phyloP scores from a whole-genome alignment of 306 rosid genomes.

The Benincasa hispida region DNA sequence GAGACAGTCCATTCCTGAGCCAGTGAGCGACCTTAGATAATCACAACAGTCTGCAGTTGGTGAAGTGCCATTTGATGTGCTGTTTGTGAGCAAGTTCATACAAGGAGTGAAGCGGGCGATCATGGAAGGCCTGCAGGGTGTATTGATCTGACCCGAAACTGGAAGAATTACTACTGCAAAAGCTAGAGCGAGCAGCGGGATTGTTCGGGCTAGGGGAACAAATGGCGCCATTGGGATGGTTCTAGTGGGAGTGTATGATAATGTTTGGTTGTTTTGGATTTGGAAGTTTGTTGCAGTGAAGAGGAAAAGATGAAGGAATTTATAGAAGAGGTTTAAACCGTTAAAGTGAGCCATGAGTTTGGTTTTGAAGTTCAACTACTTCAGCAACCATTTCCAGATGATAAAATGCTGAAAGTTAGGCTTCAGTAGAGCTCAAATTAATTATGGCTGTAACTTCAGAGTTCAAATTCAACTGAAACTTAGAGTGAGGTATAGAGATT shows the following conservation, averaged over 20 bases:
- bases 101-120: slow-evolving; percentile 47
- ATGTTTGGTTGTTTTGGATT: not conserved
- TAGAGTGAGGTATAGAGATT: no score
- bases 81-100: slow-evolving; percentile 26
- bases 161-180: slow-evolving; percentile 23
- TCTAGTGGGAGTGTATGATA: not conserved
- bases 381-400: slow-evolving; percentile 22
- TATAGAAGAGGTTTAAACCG: slow-evolving; percentile 35
- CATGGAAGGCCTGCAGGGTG: slow-evolving; percentile 45
- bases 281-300: slow-evolving; percentile 10
- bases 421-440: not conserved
- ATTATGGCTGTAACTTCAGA: not conserved
- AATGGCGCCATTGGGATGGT: slow-evolving; percentile 18
- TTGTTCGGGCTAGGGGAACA: not conserved
- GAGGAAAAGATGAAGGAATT: slow-evolving; percentile 19
- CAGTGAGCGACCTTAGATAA: slow-evolving; percentile 29
- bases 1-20: slow-evolving; percentile 30
- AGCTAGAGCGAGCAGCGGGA: slow-evolving; percentile 7
- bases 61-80: slow-evolving; percentile 36
- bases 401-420: slow-evolving; percentile 15
- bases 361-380: slow-evolving; percentile 79
- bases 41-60: slow-evolving; percentile 38
- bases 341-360: slow-evolving; percentile 21
- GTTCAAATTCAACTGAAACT: not conserved
- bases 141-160: slow-evolving; percentile 25